Base-by-base conservation (phyloP, 148 eudicot species). In the Rhododendron vialii region DNA sequence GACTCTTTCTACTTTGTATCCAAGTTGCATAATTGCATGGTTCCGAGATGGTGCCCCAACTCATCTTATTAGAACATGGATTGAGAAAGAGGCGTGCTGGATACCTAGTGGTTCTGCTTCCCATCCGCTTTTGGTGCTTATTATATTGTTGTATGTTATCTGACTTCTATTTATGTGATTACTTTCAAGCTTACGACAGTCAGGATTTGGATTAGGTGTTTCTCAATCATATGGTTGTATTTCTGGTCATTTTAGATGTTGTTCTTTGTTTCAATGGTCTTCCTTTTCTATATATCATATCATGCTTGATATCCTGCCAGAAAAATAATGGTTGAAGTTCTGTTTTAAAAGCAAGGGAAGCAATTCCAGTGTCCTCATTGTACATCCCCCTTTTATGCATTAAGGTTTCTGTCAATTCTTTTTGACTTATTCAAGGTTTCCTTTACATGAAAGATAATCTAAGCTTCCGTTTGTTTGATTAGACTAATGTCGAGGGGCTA, bases 11-110 rank as follows among this genome's bases (percentile, higher is more conserved):
- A 38, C 24, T 76, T 41, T 38, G 47, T 75, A 33, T 73, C 78
- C 45, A 36, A 33, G 45, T 33, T 75, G 45, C 47, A 75, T 75
- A 3, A 38, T 76, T 76, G 80, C 24, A 24, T 2, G 48, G 80
- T 76, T 41, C 80, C 9, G 47, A 76, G n/a, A 38, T 76, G 80
- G 80, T 76, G 80, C 50, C 80, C 50, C 50, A 1, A 76, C 80
- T 76, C 50, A 76, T 76, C 26, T 76, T 76, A 76, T 76, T 76
- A 76, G 50, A 76, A 20, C 48, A 76, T 76, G 50, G 50, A 76
- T 76, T 76, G 50, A 76, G 26, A 75, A 75, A 76, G 50, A 76
- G 50, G 50, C 15, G 45, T 74, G 9, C 78, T 74, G 43, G 41
- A 35, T 74, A 33, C 36, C 78, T 14, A 74, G 35, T 30, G 43